A percentile compares a stretch with the other conserved stretches of the same genome.
phyloP scores from a whole-genome alignment of 208 protist genomes.

The Trypanosoma rangeli region DNA sequence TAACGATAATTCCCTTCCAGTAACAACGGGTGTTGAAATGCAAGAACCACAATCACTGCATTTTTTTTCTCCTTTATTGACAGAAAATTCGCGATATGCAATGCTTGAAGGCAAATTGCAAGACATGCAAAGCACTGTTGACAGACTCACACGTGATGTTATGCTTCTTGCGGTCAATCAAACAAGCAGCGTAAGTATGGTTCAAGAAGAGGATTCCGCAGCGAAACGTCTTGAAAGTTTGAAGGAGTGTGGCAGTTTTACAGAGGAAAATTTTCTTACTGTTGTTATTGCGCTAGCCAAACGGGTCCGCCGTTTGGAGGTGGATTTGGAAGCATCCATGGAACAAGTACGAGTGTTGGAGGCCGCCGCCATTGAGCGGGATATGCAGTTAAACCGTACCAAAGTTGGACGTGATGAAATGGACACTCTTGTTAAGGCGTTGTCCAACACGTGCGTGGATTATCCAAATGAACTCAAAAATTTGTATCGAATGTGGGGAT shows the following conservation, averaged over 20 bases:
- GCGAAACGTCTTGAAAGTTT: slow-evolving; percentile 14
- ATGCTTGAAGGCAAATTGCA: slow-evolving; percentile 6
- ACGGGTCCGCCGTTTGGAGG: slow-evolving; percentile 17
- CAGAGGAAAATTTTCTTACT: slow-evolving; percentile 16
- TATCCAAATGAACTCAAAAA: slow-evolving; percentile 8
- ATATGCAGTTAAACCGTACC: slow-evolving; percentile 2
- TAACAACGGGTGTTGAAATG: background rate
- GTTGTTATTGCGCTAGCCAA: slow-evolving; percentile 17
- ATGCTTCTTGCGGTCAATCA: slow-evolving; percentile 1
- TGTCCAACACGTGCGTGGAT: background rate
- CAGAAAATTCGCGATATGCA: background rate
- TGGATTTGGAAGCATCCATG: slow-evolving; percentile 17
- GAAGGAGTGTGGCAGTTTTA: slow-evolving; percentile 7
- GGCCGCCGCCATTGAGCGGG: slow-evolving; percentile 19
- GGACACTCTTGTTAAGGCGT: slow-evolving; percentile 1
- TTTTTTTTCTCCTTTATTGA: background rate
- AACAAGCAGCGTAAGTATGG: background rate
- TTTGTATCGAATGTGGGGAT: slow-evolving; percentile 13
- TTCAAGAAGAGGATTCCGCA: background rate
- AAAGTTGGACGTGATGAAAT: slow-evolving; percentile 14
- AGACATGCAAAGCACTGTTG: background rate
- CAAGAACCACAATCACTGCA: background rate
- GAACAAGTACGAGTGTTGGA: slow-evolving; percentile 21
- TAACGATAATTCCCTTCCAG: background rate
- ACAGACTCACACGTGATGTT: slow-evolving; percentile 1